Evolutionary conservation across 2,329 filamentous ascomycete genomes (phyloP), one percentile per base, ranked within the genome.

Genomic region (Berkeleyomyces basicola): DNA sequence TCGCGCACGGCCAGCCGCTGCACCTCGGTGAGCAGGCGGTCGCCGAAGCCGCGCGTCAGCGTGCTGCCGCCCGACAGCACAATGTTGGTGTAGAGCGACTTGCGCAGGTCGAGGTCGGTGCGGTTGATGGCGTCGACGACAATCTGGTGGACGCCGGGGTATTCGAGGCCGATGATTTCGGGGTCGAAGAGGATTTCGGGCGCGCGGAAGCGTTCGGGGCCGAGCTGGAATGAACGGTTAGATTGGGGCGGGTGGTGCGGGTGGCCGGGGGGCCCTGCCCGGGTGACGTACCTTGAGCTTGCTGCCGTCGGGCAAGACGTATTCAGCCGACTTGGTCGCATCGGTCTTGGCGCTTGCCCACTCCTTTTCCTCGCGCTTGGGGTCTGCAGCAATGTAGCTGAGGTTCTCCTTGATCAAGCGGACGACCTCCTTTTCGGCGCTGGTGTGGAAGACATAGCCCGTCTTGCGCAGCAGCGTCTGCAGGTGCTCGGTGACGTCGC

Each of bases 391-490:
- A 46, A 99, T 87, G 72, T 97, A 99, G 63, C 88, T 87, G 58
- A 90, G 86, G 71, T 88, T 88, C 79, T 99, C 93, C 77, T 99
- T 99, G 76, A 99, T 96, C 74, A 90, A 81, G 67, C 92, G 84
- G 64, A 99, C 93, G n/a, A 96, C 90, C 76, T 99, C 93, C 77
- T 99, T 99, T 79, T 99, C 93, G 10, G 93, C 93, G 72, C 90
- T 96, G 16, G 93, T 99, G 75, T 97, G 92, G 73, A 99, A 95
- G 16, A 96, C 84, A 71, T 93, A 90, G 59, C 93, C 93, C 68
- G 85, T 88, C 79, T 96, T 97, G 70, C 93, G 83, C 68, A 99
- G 78, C 68, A 97, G 76, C 65, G 87, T 85, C 75, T 99, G 93
- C 76, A 99, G 78, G 72, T 99, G 85, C 74, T 99, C 93, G 57